Conservation (phyloP, 805 yeast genomes). For the Diddensiella transvaalensis region DNA sequence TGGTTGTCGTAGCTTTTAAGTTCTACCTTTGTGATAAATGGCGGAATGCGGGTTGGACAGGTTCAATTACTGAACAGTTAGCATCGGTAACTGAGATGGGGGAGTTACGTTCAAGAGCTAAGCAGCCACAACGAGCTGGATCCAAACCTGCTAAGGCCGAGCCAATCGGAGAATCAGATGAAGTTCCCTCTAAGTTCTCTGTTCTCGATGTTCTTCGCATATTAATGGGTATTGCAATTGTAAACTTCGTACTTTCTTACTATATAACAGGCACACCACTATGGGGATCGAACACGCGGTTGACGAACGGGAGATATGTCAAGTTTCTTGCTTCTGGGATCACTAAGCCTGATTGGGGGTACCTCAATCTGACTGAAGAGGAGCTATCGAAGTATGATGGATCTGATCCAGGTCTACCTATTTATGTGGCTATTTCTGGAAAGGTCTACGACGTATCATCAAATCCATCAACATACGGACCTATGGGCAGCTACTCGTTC, state of each 20-base stretch:
- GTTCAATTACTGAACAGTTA: too few species aligned
- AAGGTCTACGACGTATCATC: slow-evolving; percentile 61
- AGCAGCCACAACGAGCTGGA: too few species aligned
- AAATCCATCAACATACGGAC: slow-evolving; percentile 52
- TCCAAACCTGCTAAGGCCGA: neutral
- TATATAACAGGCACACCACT: slow-evolving; percentile 53
- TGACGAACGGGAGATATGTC: slow-evolving; percentile 43
- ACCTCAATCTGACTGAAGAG: slow-evolving; percentile 39
- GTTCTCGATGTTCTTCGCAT: slow-evolving; percentile 41
- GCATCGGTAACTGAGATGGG: neutral
- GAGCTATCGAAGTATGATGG: slow-evolving; percentile 55
- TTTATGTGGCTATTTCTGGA: slow-evolving; percentile 58
- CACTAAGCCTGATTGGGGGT: slow-evolving; percentile 17
- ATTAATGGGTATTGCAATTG: slow-evolving; percentile 43
- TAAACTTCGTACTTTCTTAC: slow-evolving; percentile 51
- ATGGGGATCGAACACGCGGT: slow-evolving; percentile 60
- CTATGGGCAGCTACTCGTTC: slow-evolving; percentile 50
- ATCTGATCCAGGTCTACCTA: slow-evolving; percentile 43
- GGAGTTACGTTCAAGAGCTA: neutral
- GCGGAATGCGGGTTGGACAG: neutral
- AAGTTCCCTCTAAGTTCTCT: slow-evolving; percentile 3
- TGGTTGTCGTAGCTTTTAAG: too few species aligned
- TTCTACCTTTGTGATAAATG: too few species aligned
- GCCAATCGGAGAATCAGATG: slow-evolving; percentile 3
- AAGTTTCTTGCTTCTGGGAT: slow-evolving; percentile 25